Conservation (phyloP, 768 basidiomycete genomes). For the Suillus variegatus region DNA sequence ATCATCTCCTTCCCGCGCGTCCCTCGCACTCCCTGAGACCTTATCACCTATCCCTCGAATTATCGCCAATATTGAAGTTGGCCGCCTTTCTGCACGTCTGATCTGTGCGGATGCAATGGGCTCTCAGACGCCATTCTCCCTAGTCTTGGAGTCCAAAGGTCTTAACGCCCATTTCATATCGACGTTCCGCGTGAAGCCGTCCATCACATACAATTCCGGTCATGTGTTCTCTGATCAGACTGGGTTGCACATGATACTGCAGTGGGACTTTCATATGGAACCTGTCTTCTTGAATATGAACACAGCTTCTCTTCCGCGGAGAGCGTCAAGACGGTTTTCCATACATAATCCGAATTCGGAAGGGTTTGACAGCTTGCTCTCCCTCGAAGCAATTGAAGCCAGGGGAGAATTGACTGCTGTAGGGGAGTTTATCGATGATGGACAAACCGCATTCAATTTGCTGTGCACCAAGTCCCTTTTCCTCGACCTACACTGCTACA, state of each 20-base stretch:
- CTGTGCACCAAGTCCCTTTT: conserved; percentile 45
- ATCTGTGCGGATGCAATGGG: conserved; percentile 42
- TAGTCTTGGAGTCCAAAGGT: conserved; percentile 61
- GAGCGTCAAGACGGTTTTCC: conserved; percentile 32
- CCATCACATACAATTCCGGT: conserved; percentile 16
- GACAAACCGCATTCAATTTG: conserved; percentile 36
- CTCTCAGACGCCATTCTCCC: conserved; percentile 46
- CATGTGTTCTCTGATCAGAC: conserved; percentile 34
- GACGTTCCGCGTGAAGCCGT: conserved; percentile 35
- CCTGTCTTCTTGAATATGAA: conserved; percentile 55
- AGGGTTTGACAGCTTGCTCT: conserved; percentile 51
- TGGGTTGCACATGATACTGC: conserved; percentile 46
- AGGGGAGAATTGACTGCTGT: conserved; percentile 44
- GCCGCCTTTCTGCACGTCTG: conserved; percentile 50
- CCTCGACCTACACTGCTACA: conserved; percentile 47
- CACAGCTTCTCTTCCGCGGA: conserved; percentile 25
- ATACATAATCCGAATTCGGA: conserved; percentile 38
- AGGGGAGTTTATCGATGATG: conserved; percentile 52
- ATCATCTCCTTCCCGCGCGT: conserved; percentile 19
- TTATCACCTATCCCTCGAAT: conserved; percentile 51
- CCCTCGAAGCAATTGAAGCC: conserved; percentile 58
- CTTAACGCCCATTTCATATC: conserved; percentile 45
- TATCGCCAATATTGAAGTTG: conserved; percentile 48
- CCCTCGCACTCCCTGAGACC: conserved; percentile 28
- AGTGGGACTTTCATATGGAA: conserved; percentile 43